Evolutionary conservation across 352 stramenopile species (phyloP), one percentile per base, ranked within the genome.

Genomic region (Pythium utonaiense): DNA sequence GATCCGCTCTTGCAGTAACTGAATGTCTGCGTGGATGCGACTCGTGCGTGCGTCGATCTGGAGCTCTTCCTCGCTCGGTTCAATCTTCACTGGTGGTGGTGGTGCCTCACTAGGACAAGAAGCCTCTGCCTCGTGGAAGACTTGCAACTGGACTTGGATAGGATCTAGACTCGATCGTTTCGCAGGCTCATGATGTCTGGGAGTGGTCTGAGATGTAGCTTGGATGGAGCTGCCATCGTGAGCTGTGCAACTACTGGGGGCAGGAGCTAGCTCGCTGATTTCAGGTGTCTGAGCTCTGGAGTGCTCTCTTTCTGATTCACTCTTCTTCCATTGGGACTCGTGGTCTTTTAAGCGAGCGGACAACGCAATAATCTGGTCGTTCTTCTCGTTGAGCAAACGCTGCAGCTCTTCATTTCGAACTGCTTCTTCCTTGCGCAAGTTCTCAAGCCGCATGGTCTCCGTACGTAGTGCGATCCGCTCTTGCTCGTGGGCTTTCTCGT

Each of bases 1-100:
- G 38, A 94, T 85, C 1, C 80, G 68, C 22, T 88, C 69, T 42
- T 94, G 84, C 4, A 94, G 63, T 13, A 78, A 53, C 16, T 77
- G 76, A 36, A 92, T 84, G 53, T 93, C 83, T 52, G 86, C 78
- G 55, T 90, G 83, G 25, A 93, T 71, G 25, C 79, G 89, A 41
- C 51, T 84, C 1, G 80, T 83, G 36, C 82, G 80, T 6, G 70
- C 68, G 17, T 93, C 78, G 19, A 93, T 77, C 30, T 68, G 52
- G 2, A 67, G 55, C 53, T 84, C 79, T 57, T 66, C 64, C 13
- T 59, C 64, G 36, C 42, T 66, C 25, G 38, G 44, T 12, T 50
- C 30, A 16, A 52, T 50, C 19, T 28, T 51, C 21, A 44, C 9
- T 25, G 48, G 6, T 49, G 13, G 48, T 21, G 13, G 1, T 16